Evolutionary conservation across 2,329 filamentous ascomycete species (phyloP), one percentile per base, ranked within the genome.

Genomic region (Corniculantispora saksenae): DNA sequence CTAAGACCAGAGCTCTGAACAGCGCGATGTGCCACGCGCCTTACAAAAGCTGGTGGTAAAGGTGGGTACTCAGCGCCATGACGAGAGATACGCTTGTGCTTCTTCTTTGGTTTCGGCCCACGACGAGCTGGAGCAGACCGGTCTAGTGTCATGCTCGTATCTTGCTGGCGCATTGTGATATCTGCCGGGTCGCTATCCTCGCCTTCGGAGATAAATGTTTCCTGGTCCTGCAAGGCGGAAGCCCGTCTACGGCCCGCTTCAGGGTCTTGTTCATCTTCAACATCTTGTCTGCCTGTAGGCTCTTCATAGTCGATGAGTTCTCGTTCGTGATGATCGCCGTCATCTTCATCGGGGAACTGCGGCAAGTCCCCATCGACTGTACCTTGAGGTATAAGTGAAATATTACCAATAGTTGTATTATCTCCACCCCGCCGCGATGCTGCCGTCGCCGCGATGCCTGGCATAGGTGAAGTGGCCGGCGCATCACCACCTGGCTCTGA

Each of bases 21-120:
- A 72, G 93, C 92, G 1, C 86, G 89, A 40, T 89, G 89, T 9
- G 90, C 89, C 2, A 93, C 78, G 67, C 87, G 84, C 77, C 94
- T 94, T 59, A 97, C 88, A 23, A 94, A 87, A 0, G 87, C 84
- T 1, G 85, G 79, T 2, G 93, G 92, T 50, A 97, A 79, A 1
- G 89, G 88, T 1, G 92, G 91, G 69, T 94, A 93, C 67, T 90
- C 86, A 58, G 91, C 87, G 29, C 92, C 92, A 72, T 93, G 83
- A 57, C 85, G 85, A 0, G 93, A 96, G 56, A 87, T 69, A 15
- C 76, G 73, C 70, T 83, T 84, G 66, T 73, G 77, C 66, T 75
- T 78, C 66, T 75, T 76, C 50, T 68, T 67, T 17, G 70, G 61
- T 25, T 69, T 71, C 13, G 69, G 66, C n/a, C 66, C 67, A 1